Conservation (phyloP, 148 eudicot species). For the Simmondsia chinensis region DNA sequence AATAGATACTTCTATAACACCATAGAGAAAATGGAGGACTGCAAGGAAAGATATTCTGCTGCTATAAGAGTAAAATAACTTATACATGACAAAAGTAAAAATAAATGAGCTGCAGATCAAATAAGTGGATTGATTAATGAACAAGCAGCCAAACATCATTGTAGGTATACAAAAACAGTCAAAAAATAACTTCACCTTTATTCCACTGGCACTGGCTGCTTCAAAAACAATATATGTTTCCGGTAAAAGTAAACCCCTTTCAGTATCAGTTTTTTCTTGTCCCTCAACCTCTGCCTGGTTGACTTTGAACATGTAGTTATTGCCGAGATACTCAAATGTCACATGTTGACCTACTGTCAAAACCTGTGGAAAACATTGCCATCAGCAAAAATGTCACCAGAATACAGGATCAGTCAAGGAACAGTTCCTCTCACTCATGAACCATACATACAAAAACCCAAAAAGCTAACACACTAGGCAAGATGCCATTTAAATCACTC, state of each 20-base stretch:
- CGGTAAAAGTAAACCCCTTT: slow-evolving; percentile 71
- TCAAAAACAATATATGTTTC: slow-evolving; percentile 85
- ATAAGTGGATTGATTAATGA: too few relatives aligned
- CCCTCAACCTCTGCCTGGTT: slow-evolving; percentile 76
- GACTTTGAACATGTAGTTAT: slow-evolving; percentile 58
- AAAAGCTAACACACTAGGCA: too few relatives aligned
- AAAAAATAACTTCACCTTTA: slow-evolving; percentile 52
- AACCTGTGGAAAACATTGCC: slow-evolving; percentile 42
- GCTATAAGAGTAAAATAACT: too few relatives aligned
- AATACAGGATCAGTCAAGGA: too few relatives aligned
- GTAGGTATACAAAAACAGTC: too few relatives aligned
- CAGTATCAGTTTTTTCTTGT: slow-evolving; percentile 45
- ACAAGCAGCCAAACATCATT: too few relatives aligned
- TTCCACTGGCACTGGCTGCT: slow-evolving; percentile 81
- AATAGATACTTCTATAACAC: neutral
- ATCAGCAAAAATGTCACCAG: neutral
- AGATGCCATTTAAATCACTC: too few relatives aligned
- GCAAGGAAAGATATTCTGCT: too few relatives aligned
- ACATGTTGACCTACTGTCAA: slow-evolving; percentile 82
- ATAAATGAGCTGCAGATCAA: too few relatives aligned
- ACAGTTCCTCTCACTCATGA: too few relatives aligned
- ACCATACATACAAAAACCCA: too few relatives aligned
- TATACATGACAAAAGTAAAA: too few relatives aligned
- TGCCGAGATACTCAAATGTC: slow-evolving; percentile 84
- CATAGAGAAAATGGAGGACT: neutral